A percentile compares a stretch with the other conserved stretches of the same genome.
phyloP scores from a whole-genome alignment of 1,139 yeast genomes.

The Lodderomyces elongisporus region DNA sequence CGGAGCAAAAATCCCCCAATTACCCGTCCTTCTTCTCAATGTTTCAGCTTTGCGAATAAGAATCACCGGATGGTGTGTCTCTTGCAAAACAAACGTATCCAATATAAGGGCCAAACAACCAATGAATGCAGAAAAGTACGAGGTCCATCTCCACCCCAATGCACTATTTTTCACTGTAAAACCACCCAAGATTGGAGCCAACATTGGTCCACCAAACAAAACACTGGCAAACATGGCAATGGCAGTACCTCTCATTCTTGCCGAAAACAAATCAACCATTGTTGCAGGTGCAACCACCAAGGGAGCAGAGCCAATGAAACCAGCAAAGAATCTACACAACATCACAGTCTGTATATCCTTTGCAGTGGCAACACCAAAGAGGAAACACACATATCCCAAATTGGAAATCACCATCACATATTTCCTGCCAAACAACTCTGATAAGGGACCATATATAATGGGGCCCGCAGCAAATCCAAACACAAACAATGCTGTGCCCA shows the following conservation, averaged over 20 bases:
- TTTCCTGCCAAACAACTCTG: constrained; percentile 39
- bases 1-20: constrained; percentile 83
- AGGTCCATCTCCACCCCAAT: constrained; percentile 57
- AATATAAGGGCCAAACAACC: constrained; percentile 30
- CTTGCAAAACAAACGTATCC: constrained; percentile 33
- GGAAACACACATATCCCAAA: constrained; percentile 31
- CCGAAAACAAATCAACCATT: constrained; percentile 35
- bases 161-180: constrained; percentile 27
- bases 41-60: constrained; percentile 55
- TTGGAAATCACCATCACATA: constrained; percentile 24
- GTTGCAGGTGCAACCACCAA: constrained; percentile 41
- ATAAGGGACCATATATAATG: constrained; percentile 37
- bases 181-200: constrained; percentile 39
- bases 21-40: constrained; percentile 53
- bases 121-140: constrained; percentile 49
- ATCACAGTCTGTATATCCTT: constrained; percentile 36
- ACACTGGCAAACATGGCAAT: constrained; percentile 29
- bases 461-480: constrained; percentile 45
- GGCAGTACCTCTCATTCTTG: constrained; percentile 33
- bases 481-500: constrained; percentile 38
- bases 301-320: constrained; percentile 40
- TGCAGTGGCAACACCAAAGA: constrained; percentile 37
- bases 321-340: constrained; percentile 39
- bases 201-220: constrained; percentile 44
- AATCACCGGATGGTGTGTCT: constrained; percentile 48